Base-by-base conservation (phyloP, 1,139 yeast genomes). In the Lodderomyces jiufengensis region DNA sequence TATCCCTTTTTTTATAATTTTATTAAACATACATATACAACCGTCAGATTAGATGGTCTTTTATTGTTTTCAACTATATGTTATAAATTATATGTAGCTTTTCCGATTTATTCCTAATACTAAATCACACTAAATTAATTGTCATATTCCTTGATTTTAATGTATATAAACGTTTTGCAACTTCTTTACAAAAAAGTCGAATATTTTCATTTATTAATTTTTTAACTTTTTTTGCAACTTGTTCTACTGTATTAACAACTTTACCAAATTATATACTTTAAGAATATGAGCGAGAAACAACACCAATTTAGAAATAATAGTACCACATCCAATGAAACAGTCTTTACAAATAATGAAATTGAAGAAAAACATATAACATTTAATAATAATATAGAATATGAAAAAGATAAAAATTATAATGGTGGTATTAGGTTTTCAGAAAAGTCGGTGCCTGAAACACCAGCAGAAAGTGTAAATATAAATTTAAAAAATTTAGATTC, bases 391-490 rank as follows among this genome's bases (percentile, higher is more conserved):
- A 12, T 34, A 9, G 30, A 27, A 8, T 41, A 38, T 24, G 34
- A 33, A 5, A 30, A 32, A 9, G 14, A 14, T 11, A 32, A 26
- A 25, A 25, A 25, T 18, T 22, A 38, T 25, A 21, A 33, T n/a
- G 31, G 29, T n/a, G 31, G 29, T 11, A 13, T 34, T 12, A 34
- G 22, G n/a, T 36, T 36, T 15, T 27, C 28, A 12, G 40, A 33
- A 25, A 39, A 30, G 14, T 27, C 38, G 4, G 27, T 33, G 9
- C 42, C 42, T 23, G 36, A 33, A 3, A 39, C 44, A 5, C 42
- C 44, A 6, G 22, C 38, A 10, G 44, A 41, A 30, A 33, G 39
- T 24, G 26, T 41, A 9, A 27, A 32, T 26, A 39, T 37, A 3
- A 22, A 32, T n/a, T 29, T 30, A n/a, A 37, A 28, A 9, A 27